Evolutionary conservation across 345 rosid genomes (phyloP).

Genomic region (Salix koriyanagi): DNA sequence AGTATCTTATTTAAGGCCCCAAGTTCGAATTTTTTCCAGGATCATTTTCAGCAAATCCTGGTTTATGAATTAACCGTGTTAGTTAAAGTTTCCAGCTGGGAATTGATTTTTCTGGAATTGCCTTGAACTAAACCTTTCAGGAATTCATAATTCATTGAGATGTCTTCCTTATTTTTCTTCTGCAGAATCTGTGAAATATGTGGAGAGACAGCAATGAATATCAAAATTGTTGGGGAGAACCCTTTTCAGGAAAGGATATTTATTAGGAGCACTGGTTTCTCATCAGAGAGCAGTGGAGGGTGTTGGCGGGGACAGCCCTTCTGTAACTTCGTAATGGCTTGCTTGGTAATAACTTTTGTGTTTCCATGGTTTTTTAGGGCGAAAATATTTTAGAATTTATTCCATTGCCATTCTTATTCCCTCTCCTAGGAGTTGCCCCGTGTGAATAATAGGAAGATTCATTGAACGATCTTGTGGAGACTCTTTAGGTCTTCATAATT

Average conservation of each 20-base stretch:
- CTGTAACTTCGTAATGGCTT: conserved; percentile 69
- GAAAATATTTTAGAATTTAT: conserved; percentile 41
- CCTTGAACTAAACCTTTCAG: neutral
- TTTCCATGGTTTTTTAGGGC: conserved; percentile 69
- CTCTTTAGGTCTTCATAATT: neutral
- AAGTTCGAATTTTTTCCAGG: neutral
- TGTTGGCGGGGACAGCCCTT: conserved; percentile 69
- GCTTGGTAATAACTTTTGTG: conserved; percentile 63
- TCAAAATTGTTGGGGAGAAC: conserved; percentile 42
- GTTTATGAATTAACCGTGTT: neutral
- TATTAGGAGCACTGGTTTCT: neutral
- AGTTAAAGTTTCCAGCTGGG: neutral
- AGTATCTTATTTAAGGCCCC: neutral
- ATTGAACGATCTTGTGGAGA: neutral
- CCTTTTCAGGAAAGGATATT: conserved; percentile 42
- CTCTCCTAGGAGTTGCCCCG: neutral
- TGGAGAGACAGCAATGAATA: conserved; percentile 46
- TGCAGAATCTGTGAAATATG: conserved; percentile 74
- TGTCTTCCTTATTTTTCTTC: neutral
- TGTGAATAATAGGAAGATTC: neutral
- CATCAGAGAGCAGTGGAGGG: conserved; percentile 26
- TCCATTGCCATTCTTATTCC: neutral
- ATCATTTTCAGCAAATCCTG: neutral
- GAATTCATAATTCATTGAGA: neutral
- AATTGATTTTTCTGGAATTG: neutral